Base-by-base conservation (phyloP, 805 yeast genomes). In the Cyberlindnera bimundalis region DNA sequence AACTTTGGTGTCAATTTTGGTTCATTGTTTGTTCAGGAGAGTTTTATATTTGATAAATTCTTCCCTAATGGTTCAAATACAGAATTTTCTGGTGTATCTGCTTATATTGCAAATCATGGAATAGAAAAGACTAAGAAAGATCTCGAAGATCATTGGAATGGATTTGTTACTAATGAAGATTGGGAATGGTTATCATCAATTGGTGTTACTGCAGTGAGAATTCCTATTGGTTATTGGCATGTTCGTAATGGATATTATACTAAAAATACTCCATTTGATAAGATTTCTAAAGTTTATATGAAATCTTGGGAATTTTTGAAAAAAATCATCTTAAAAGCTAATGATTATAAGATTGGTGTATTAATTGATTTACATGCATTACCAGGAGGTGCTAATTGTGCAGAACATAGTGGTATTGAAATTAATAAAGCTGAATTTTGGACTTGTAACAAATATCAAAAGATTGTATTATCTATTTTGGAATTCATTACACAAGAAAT, bases 201-300 rank as follows among this genome's bases (percentile, higher is more conserved):
- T 39, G 85, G 87, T 7, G 85, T 85, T n/a, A 87, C 86, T 18
- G 76, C 89, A 2, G 71, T 91, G 5, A 73, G 99, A 53, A 71
- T 91, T 1, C 98, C 99, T 7, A 64, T 91, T 48, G 98, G 98
- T 0, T 91, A 85, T 62, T 91, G 96, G 96, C 80, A 76, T 42
- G 76, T 89, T n/a, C 73, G 66, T 37, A 80, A 82, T 16, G 87
- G 90, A 1, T 49, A 52, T 14, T 83, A 69, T 57, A 64, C 78
- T 30, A 61, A 63, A 16, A 76, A 73, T 4, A 82, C 95, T 3
- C 80, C 81, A 15, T 91, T 85, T 56, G 78, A 64, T 13, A 57
- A 68, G 25, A 65, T 74, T 27, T 59, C 71, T 4, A 56, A 56
- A 0, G 87, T 85, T 4, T 91, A 91, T 61, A 48, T 49, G n/a